Conservation (phyloP, 2,329 filamentous ascomycete species). For the Sodiomyces alkalinus region DNA sequence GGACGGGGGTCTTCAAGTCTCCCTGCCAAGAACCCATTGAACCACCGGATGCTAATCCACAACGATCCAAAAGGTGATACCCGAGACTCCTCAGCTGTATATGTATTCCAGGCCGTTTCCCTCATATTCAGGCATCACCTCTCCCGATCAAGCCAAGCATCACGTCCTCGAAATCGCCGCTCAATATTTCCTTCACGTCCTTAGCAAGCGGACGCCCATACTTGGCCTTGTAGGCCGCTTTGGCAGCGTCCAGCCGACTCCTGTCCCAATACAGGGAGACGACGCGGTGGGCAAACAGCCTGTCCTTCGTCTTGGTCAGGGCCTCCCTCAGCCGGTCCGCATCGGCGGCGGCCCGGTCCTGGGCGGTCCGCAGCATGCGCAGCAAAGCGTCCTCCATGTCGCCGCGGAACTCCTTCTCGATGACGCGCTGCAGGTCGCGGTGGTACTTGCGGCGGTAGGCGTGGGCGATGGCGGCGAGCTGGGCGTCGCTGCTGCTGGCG, state of each 20-base stretch:
- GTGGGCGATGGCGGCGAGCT: conserved; percentile 16
- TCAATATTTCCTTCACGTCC: conserved; percentile 13
- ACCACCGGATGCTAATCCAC: too few species aligned
- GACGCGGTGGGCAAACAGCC: conserved; percentile 16
- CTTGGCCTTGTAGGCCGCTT: conserved; percentile 10
- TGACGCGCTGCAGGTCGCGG: conserved; percentile 16
- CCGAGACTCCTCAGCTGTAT: too few species aligned
- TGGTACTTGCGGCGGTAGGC: conserved; percentile 17
- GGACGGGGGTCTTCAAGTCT: too few species aligned
- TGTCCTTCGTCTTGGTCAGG: conserved; percentile 15
- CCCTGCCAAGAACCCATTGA: too few species aligned
- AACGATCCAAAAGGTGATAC: too few species aligned
- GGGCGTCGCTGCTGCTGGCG: conserved; percentile 14
- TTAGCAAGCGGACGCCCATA: conserved; percentile 7
- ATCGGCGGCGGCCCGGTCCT: conserved; percentile 12
- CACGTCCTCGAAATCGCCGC: conserved; percentile 15
- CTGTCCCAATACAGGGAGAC: conserved; percentile 18
- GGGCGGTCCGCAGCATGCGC: conserved; percentile 12
- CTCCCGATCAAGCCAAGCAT: conserved; percentile 14
- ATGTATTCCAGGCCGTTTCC: too few species aligned
- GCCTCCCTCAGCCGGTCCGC: conserved; percentile 11
- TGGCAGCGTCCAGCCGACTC: conserved; percentile 11
- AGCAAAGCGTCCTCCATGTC: conserved; percentile 18
- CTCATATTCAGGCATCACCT: too few species aligned
- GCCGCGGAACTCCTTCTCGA: conserved; percentile 19